Base-by-base conservation (phyloP, 345 rosid species). In the Linum trigynum region DNA sequence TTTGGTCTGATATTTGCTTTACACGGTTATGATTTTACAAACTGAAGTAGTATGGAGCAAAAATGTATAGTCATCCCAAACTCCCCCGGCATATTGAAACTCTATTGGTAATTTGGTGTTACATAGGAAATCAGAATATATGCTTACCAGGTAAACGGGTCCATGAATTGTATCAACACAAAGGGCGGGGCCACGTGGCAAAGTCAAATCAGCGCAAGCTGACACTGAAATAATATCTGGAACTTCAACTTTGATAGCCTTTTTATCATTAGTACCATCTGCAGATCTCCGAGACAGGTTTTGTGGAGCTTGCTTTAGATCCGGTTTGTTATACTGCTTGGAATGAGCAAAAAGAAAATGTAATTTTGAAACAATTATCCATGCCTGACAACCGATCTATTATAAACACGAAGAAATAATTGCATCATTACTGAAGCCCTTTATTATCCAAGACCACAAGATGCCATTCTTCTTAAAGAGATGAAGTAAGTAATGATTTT, bases 131-230 rank as follows among this genome's bases (percentile, higher is more conserved):
- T 41, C 6, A 6, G 39, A 48, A 55, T 35, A 9, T 50, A 37
- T 42, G 57, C 80, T 80, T 80, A 94, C 99, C 92, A 88, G 65
- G 87, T 67, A 94, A 67, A 94, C 75, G 7, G 88, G 91, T 45
- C 91, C 96, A 12, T 78, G 80, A 68, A 85, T 67, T 15, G 96
- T 84, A 74, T 84, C 85, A 57, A 94, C 84, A 82, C 99, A 88
- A 65, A 94, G 92, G 81, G 89, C 99, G 48, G 99, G 89, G 71
- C 99, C 99, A 4, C 92, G 86, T 63, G 99, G 99, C 81, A 94
- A 83, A 60, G 97, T 94, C 65, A 90, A 85, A 80, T 94, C 99
- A 40, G 95, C 86, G 74, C 92, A 86, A 17, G 92, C 82, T 56
- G 97, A 85, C 60, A 88, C 95, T 66, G 97, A 94, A 55, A 84